These are phyloP conservation scores for Microcyclosporella mali DNA, from an alignment of 2,329 filamentous ascomycete genomes.

Conservation along the genomic window DNA sequence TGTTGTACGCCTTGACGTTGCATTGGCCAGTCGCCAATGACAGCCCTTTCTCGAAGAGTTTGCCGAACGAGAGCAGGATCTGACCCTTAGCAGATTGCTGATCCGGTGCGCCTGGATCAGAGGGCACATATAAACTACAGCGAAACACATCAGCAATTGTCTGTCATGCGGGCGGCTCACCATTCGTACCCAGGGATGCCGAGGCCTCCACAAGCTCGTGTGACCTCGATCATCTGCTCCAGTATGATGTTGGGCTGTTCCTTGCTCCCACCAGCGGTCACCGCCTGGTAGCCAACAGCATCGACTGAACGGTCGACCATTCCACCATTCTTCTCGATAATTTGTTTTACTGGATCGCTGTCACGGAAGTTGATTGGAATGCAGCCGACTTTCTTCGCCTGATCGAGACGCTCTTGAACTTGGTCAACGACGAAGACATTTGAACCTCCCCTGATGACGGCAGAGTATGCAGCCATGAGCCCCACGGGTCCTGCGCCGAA, in stretches of 20 bases:
- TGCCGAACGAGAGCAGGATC: conserved; percentile 59
- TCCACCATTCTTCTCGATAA: conserved; percentile 52
- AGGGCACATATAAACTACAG: conserved; percentile 34
- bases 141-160: not conserved
- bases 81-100: conserved; percentile 56
- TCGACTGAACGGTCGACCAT: conserved; percentile 61
- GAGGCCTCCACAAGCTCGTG: conserved; percentile 54
- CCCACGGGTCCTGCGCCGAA: conserved; percentile 58
- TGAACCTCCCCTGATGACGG: conserved; percentile 54
- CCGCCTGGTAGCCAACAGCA: conserved; percentile 61
- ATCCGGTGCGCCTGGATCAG: conserved; percentile 58
- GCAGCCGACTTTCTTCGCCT: conserved; percentile 57
- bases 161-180: conserved; percentile 18
- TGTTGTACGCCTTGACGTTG: conserved; percentile 63
- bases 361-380: conserved; percentile 56
- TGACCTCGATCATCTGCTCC: conserved; percentile 59
- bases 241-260: conserved; percentile 59
- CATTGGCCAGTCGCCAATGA: conserved; percentile 55
- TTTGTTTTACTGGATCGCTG: conserved; percentile 54
- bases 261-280: conserved; percentile 49
- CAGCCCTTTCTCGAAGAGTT: conserved; percentile 63
- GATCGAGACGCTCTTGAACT: conserved; percentile 53
- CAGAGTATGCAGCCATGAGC: conserved; percentile 61
- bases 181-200: conserved; percentile 45
- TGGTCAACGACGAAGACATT: conserved; percentile 59